Percentiles rank a stretch among this genome's conserved stretches.
Evolutionary conservation across 2,329 filamentous ascomycete species (phyloP).

Genomic region (Helminthosporium solani): DNA sequence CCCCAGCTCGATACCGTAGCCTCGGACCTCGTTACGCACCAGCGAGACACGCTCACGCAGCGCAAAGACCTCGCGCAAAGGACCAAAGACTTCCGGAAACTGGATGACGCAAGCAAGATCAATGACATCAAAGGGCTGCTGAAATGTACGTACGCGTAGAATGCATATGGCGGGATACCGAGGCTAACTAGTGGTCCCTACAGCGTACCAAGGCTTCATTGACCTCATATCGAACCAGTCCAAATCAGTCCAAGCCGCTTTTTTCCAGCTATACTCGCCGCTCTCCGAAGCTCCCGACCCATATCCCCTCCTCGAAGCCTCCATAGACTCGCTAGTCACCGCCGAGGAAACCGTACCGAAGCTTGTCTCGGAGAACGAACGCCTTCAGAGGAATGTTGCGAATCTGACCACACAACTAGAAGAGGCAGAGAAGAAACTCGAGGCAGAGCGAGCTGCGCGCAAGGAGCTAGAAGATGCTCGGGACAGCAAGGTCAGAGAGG

Average conservation of each 20-base stretch:
- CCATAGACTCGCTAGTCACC: constrained; percentile 87
- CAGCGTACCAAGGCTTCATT: constrained; percentile 96
- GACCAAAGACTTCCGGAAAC: constrained; percentile 95
- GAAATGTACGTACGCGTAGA: constrained; percentile 62
- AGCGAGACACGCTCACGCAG: constrained; percentile 92
- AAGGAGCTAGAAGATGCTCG: constrained; percentile 75
- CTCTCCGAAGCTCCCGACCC: constrained; percentile 95
- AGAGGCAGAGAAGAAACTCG: constrained; percentile 75
- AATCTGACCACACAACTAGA: constrained; percentile 79
- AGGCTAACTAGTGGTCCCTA: constrained; percentile 27
- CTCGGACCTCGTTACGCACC: constrained; percentile 91
- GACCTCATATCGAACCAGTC: constrained; percentile 95
- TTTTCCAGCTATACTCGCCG: constrained; percentile 88
- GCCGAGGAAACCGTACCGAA: constrained; percentile 91
- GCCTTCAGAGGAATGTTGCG: constrained; percentile 76
- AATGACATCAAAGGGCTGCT: constrained; percentile 84
- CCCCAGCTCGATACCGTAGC: constrained; percentile 87
- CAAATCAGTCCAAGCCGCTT: constrained; percentile 89
- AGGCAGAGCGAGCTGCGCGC: constrained; percentile 71
- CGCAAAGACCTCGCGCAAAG: constrained; percentile 98
- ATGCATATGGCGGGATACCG: background rate
- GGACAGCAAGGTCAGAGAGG: constrained; percentile 80
- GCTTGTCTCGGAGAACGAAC: constrained; percentile 82
- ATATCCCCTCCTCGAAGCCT: constrained; percentile 93
- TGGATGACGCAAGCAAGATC: constrained; percentile 85